Evolutionary conservation across 768 basidiomycete genomes (phyloP), one percentile per base, ranked within the genome.

Genomic region (Suillus hirtellus): DNA sequence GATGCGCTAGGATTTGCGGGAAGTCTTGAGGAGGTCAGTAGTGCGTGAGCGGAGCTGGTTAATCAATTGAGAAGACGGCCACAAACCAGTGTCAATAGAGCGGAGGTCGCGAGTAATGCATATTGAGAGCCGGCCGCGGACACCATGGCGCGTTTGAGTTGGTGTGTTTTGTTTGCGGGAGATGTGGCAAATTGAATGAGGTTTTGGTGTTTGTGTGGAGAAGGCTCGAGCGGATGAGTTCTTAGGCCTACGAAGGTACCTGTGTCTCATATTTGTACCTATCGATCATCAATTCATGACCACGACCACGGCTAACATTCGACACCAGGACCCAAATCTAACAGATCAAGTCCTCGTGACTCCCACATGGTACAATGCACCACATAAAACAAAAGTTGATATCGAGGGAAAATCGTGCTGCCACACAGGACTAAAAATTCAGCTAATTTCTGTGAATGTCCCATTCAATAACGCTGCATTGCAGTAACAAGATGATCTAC

Each of bases 171-270:
- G 5, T 47, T 42, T 12, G 61, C 55, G 5, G 68, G 19, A 1
- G 63, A 65, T 8, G 67, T 43, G 11, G n/a, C n/a, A n/a, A 44
- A n/a, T n/a, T 10, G n/a, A 44, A 44, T 50, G 24, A 75, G 61
- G n/a, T 58, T 53, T 24, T 82, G 10, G n/a, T 10, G 10, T 44
- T n/a, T 44, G 44, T 31, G 31, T 31, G 31, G 31, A 31, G 31
- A 31, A 31, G 31, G 31, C 31, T 31, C 31, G 4, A 2, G 71
- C 66, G 0, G 95, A 89, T 92, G 61, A 96, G 76, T 4, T 93
- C 93, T 89, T 93, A 42, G 12, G 68, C 31, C 44, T 40, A 47
- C 34, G 8, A 44, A n/a, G 17, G 43, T 44, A 10, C 43, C 24
- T 12, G 21, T 14, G 12, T 31, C 5, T 31, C 31, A 5, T 31